These are phyloP conservation scores for Tetracladium marchalianum DNA, from an alignment of 495 filamentous ascomycete genomes.

Conservation along the genomic window DNA sequence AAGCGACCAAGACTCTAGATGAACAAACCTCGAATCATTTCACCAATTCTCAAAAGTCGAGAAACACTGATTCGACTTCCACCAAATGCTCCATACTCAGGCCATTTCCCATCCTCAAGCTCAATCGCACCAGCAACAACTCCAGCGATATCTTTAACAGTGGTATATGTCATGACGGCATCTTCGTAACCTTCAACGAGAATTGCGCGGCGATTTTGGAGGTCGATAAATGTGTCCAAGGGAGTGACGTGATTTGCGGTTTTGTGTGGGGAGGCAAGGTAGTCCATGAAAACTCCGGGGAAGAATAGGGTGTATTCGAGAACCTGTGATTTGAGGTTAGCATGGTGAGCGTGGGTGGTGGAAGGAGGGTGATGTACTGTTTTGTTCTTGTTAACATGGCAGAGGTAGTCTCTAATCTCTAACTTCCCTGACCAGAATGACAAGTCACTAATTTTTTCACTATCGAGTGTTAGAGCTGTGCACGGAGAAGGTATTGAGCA, in stretches of 20 bases:
- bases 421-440: conserved; percentile 42
- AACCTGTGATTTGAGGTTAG: conserved; percentile 25
- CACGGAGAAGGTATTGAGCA: too few relatives aligned
- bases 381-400: conserved; percentile 37
- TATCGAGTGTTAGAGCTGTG: neutral
- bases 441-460: conserved; percentile 13
- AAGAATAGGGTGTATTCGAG: conserved; percentile 51
- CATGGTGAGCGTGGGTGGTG: neutral
- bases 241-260: conserved; percentile 37
- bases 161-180: conserved; percentile 32
- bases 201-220: conserved; percentile 37
- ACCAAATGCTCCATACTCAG: conserved; percentile 39
- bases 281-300: conserved; percentile 44
- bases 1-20: conserved; percentile 6
- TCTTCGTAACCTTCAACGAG: conserved; percentile 36
- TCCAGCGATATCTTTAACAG: conserved; percentile 33
- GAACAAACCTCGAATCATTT: conserved; percentile 38
- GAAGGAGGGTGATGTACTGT: conserved; percentile 24
- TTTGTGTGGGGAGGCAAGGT: conserved; percentile 38
- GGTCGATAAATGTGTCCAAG: conserved; percentile 33
- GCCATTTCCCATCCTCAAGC: conserved; percentile 45
- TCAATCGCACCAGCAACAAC: conserved; percentile 42
- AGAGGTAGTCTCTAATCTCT: conserved; percentile 36
- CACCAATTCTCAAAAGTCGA: conserved; percentile 34
- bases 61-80: conserved; percentile 32